These are phyloP conservation scores for Coniochaeta sp. DNA, from an alignment of 2,329 filamentous ascomycete species.

Conservation along the genomic window DNA sequence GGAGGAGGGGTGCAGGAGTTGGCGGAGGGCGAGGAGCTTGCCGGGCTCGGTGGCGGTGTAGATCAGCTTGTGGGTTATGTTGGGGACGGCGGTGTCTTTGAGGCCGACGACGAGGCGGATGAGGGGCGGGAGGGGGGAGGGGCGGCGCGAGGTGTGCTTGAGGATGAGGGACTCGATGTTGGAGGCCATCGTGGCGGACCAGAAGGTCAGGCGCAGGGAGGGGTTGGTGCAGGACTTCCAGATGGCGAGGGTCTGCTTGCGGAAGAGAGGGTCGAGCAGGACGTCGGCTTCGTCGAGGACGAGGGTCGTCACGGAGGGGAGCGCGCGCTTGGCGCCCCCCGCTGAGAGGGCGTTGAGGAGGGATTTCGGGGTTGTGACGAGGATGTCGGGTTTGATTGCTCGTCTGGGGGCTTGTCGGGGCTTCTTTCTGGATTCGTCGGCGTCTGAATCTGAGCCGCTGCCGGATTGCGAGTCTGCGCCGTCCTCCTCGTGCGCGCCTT, in stretches of 20 bases:
- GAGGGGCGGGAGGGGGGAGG: constrained; percentile 40
- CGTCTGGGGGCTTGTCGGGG: constrained; percentile 26
- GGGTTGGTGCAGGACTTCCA: constrained; percentile 72
- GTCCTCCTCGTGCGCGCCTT: constrained; percentile 4
- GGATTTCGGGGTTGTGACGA: constrained; percentile 73
- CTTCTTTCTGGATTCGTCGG: background rate
- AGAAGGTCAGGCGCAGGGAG: constrained; percentile 69
- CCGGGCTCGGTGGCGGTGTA: constrained; percentile 92
- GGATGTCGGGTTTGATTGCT: constrained; percentile 65
- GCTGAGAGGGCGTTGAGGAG: constrained; percentile 65
- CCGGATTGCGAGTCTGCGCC: constrained; percentile 8
- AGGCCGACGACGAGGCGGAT: constrained; percentile 88
- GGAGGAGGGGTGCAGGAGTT: constrained; percentile 73
- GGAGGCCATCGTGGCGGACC: constrained; percentile 96
- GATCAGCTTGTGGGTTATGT: constrained; percentile 78
- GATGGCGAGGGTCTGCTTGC: constrained; percentile 77
- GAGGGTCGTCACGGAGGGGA: constrained; percentile 65
- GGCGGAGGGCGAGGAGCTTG: constrained; percentile 84
- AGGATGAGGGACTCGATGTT: constrained; percentile 76
- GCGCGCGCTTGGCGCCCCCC: constrained; percentile 25
- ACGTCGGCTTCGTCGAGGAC: constrained; percentile 94
- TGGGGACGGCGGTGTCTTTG: constrained; percentile 92
- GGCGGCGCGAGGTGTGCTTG: constrained; percentile 49
- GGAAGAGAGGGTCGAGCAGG: constrained; percentile 83
- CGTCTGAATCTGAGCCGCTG: background rate